phyloP scores from a whole-genome alignment of 306 rosid genomes.

The Luffa aegyptiaca region DNA sequence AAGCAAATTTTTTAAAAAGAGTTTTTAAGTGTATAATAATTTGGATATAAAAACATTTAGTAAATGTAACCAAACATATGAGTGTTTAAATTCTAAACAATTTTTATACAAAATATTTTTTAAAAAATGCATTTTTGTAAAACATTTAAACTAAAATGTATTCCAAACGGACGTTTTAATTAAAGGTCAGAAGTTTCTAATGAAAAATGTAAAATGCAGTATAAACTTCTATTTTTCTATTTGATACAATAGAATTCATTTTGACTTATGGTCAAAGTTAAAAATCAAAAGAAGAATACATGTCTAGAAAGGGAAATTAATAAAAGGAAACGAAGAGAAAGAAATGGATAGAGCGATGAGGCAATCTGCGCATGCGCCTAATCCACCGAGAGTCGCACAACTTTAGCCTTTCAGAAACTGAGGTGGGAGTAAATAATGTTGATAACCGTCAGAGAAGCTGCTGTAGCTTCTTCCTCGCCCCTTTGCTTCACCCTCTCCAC shows the following conservation, averaged over 20 bases:
- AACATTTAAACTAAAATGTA: no score
- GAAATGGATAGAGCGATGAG: background rate
- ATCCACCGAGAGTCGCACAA: background rate
- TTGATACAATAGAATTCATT: background rate
- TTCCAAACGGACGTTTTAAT: no score
- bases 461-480: conserved; percentile 37
- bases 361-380: background rate
- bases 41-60: no score
- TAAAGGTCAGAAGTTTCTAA: no score
- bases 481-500: conserved; percentile 17
- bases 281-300: background rate
- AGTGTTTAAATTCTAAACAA: no score
- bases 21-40: no score
- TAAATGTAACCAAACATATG: no score
- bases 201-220: no score
- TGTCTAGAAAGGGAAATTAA: background rate
- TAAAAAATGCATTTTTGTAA: no score
- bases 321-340: background rate
- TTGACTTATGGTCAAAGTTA: background rate
- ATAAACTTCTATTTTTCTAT: background rate
- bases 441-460: conserved; percentile 58
- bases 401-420: background rate
- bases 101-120: no score
- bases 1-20: no score
- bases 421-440: conserved; percentile 30